Evolutionary conservation across 2,329 filamentous ascomycete species (phyloP).

Genomic region (Colletotrichum coccodes): DNA sequence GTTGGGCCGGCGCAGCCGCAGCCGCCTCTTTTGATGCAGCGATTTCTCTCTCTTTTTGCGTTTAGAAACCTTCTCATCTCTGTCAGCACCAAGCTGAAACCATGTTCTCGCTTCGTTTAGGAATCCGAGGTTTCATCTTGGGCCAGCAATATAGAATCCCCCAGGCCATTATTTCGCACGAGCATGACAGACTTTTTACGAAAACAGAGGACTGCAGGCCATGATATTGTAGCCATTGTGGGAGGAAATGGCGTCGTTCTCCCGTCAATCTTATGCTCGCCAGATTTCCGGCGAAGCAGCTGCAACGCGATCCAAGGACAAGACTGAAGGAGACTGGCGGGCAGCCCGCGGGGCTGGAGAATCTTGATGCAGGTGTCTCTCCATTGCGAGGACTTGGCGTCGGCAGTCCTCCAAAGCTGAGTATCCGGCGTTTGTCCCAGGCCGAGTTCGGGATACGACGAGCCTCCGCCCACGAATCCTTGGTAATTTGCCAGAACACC

Average conservation of each 20-base stretch:
- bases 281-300: conserved; percentile 55
- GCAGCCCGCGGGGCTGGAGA: conserved; percentile 61
- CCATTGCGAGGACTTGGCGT: conserved; percentile 57
- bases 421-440: conserved; percentile 64
- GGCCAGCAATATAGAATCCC: conserved; percentile 49
- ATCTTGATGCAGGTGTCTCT: conserved; percentile 61
- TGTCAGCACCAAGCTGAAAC: conserved; percentile 54
- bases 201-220: conserved; percentile 65
- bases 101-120: conserved; percentile 59
- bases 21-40: conserved; percentile 52
- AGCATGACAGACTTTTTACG: conserved; percentile 57
- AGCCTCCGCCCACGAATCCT: conserved; percentile 45
- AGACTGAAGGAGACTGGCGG: conserved; percentile 52
- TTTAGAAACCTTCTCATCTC: conserved; percentile 58
- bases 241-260: conserved; percentile 48
- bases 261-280: conserved; percentile 53
- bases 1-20: conserved; percentile 53
- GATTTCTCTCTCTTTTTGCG: conserved; percentile 62
- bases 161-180: conserved; percentile 49
- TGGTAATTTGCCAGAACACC: conserved; percentile 58
- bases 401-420: conserved; percentile 55
- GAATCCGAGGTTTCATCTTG: conserved; percentile 58
- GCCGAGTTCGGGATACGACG: conserved; percentile 46
- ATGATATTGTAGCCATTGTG: conserved; percentile 55
- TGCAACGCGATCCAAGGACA: conserved; percentile 63